Base-by-base conservation (phyloP, 2,329 filamentous ascomycete genomes). In the Alternaria sp. region DNA sequence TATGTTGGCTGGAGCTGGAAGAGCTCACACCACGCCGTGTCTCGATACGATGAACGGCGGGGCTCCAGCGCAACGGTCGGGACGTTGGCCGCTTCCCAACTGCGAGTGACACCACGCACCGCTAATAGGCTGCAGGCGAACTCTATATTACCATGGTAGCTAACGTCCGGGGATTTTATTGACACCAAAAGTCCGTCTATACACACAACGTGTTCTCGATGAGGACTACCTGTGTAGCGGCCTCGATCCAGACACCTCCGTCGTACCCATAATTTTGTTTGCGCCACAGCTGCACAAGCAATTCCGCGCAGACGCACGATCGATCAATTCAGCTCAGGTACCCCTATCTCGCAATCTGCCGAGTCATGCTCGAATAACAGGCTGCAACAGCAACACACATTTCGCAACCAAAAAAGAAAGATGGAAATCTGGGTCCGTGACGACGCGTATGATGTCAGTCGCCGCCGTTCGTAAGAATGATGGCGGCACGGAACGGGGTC, bases 391-490 rank as follows among this genome's bases (percentile, higher is more conserved):
- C 16, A 34, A 30, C n/a, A 54, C 55, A 54, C 32, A 22, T 56
- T 48, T 48, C 20, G 18, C 22, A 48, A 30, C 18, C 34, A 26
- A 43, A 34, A 51, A 46, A 52, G 28, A 53, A 53, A 44, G 1
- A 57, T 57, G 38, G 43, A 49, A 48, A 26, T 42, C 39, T 61
- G 57, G 56, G 38, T 59, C 57, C 54, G 59, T 67, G 59, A 67
- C 62, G 64, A 54, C 36, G 61, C 46, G 22, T 30, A 62, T 68
- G 65, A 68, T 59, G 59, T 66, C 64, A 66, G 58, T 56, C 53
- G 60, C 48, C 46, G 44, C 56, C 36, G 36, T 43, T 41, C 32
- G 42, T 44, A 54, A 30, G 8, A 43, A 41, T 47, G 32, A 54
- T 59, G 52, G 57, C 52, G 49, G 61, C 47, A 61, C 64, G 54